Percentiles rank a stretch among this genome's conserved stretches.
Conservation (phyloP, 2,329 filamentous ascomycete species). For the Alternaria viburni region DNA sequence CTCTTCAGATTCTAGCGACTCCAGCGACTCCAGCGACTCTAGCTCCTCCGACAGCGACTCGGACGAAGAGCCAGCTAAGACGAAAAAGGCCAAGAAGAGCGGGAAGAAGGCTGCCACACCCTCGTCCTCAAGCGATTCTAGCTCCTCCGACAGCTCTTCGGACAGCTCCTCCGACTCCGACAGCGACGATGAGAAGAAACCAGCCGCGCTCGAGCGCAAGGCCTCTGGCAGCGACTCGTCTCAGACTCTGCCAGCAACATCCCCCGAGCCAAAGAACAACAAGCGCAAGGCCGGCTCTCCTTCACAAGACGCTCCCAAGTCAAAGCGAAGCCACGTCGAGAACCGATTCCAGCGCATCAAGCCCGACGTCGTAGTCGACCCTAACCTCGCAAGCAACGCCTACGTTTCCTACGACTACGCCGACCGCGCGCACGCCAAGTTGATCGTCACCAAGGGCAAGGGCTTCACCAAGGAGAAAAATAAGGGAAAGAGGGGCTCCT, state of each 20-base stretch:
- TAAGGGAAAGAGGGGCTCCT: slow-evolving; percentile 80
- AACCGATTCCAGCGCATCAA: slow-evolving; percentile 79
- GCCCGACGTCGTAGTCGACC: slow-evolving; percentile 71
- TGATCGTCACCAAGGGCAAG: slow-evolving; percentile 91
- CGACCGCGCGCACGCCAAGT: slow-evolving; percentile 82
- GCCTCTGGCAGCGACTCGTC: slow-evolving; percentile 57
- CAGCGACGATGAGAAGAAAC: slow-evolving; percentile 39
- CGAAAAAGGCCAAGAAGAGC: slow-evolving; percentile 20
- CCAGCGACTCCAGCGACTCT: slow-evolving; percentile 33
- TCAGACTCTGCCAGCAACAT: slow-evolving; percentile 42
- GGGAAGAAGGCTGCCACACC: slow-evolving; percentile 21
- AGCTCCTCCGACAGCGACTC: slow-evolving; percentile 36
- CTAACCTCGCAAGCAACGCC: slow-evolving; percentile 75
- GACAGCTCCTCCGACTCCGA: slow-evolving; percentile 27
- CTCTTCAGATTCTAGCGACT: slow-evolving; percentile 25
- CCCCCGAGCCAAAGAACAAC: slow-evolving; percentile 38
- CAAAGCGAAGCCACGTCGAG: slow-evolving; percentile 39
- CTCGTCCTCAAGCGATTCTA: slow-evolving; percentile 30
- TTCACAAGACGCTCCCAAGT: slow-evolving; percentile 41
- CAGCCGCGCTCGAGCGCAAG: slow-evolving; percentile 12
- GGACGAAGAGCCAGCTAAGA: slow-evolving; percentile 21
- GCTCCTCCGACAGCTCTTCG: slow-evolving; percentile 23
- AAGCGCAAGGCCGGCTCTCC: slow-evolving; percentile 52
- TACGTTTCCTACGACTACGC: slow-evolving; percentile 89
- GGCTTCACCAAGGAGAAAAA: slow-evolving; percentile 99